These are phyloP conservation scores for Peronosclerospora sorghi DNA, from an alignment of 352 stramenopile genomes.

Conservation along the genomic window DNA sequence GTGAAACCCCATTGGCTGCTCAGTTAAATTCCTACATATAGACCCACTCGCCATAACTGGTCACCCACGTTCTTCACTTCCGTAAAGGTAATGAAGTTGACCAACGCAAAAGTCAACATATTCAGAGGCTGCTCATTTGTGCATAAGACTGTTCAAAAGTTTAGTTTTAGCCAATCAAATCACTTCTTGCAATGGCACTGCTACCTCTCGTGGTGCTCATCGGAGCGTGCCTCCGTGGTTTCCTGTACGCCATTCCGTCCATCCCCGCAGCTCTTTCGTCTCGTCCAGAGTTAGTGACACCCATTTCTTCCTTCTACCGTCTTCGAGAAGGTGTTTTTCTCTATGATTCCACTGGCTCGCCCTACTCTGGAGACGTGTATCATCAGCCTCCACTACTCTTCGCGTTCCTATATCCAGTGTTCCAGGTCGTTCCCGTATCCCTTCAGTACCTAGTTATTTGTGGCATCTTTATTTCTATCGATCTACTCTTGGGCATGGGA, in stretches of 20 bases:
- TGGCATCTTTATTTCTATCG: constrained; percentile 35
- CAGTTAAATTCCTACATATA: no score
- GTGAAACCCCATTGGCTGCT: no score
- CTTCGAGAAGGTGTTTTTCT: constrained; percentile 53
- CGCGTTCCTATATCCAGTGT: constrained; percentile 45
- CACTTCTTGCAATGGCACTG: no score
- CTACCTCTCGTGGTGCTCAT: constrained; percentile 13
- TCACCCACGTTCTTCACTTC: no score
- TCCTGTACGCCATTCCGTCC: constrained; percentile 23
- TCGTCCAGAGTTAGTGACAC: constrained; percentile 61
- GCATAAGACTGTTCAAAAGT: no score
- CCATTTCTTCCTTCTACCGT: constrained; percentile 48
- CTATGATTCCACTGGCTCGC: constrained; percentile 28
- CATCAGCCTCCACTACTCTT: constrained; percentile 77
- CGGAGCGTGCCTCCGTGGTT: constrained; percentile 26
- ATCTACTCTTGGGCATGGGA: constrained; percentile 47
- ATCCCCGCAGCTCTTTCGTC: constrained; percentile 29
- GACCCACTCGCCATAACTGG: no score
- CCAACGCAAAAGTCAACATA: no score
- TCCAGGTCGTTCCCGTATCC: constrained; percentile 9
- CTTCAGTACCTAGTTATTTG: constrained; percentile 24
- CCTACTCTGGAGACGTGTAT: constrained; percentile 72
- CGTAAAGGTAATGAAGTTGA: no score
- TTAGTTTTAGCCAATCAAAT: no score
- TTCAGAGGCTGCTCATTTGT: no score